A percentile compares a stretch with the other conserved stretches of the same genome.
These are phyloP conservation scores for Diaporthe australafricana DNA, from an alignment of 2,329 filamentous ascomycete species.

Conservation along the genomic window DNA sequence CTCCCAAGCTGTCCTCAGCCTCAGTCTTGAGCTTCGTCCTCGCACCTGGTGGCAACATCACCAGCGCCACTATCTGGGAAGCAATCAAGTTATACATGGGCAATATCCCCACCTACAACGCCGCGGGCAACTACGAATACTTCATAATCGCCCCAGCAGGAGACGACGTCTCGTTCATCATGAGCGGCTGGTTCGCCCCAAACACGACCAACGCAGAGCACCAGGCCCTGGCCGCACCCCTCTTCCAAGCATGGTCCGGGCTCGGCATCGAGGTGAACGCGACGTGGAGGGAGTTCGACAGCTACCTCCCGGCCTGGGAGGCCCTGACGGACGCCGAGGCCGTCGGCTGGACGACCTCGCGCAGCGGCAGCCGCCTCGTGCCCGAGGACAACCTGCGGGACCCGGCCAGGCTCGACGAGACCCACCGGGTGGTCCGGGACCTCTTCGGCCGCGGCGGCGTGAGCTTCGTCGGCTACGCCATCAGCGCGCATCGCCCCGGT, in stretches of 20 bases:
- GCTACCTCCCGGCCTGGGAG: background rate
- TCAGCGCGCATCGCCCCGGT: background rate
- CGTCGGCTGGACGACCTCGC: background rate
- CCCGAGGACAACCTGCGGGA: background rate
- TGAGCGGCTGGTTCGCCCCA: slow-evolving; percentile 32
- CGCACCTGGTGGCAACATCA: slow-evolving; percentile 55
- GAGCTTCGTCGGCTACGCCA: slow-evolving; percentile 44
- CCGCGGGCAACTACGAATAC: slow-evolving; percentile 60
- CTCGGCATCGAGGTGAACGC: background rate
- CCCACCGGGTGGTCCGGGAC: slow-evolving; percentile 42
- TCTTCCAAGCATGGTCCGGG: slow-evolving; percentile 40
- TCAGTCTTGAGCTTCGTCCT: background rate
- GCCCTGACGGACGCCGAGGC: background rate
- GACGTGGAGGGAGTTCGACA: background rate
- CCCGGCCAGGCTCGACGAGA: slow-evolving; percentile 29
- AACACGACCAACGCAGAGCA: slow-evolving; percentile 16
- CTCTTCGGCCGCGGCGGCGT: slow-evolving; percentile 40
- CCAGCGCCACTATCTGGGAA: slow-evolving; percentile 65
- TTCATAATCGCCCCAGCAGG: slow-evolving; percentile 35
- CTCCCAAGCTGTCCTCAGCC: slow-evolving; percentile 36
- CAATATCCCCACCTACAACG: slow-evolving; percentile 60
- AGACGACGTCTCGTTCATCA: background rate
- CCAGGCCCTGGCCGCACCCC: slow-evolving; percentile 11
- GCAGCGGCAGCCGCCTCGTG: slow-evolving; percentile 12
- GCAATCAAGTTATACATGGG: slow-evolving; percentile 58